Evolutionary conservation across 495 filamentous ascomycete genomes (phyloP).

Genomic region (Immersiella caudata): DNA sequence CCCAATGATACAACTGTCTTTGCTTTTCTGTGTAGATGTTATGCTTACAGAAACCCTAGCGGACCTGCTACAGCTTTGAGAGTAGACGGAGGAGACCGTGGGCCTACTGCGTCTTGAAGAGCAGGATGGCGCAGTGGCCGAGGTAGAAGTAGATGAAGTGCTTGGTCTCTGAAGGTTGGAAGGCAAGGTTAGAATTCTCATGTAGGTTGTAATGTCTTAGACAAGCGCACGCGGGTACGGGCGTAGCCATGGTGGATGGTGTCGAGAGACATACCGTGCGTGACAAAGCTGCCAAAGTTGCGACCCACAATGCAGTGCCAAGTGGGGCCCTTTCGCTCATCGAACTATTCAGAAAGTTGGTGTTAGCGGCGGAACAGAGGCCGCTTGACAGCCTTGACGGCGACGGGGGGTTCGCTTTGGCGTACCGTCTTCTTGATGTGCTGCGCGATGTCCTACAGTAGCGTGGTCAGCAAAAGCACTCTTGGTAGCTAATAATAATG

Average conservation of each 20-base stretch:
- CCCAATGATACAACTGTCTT: constrained; percentile 1
- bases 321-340: constrained; percentile 86
- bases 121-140: constrained; percentile 94
- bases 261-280: constrained; percentile 69
- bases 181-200: neutral
- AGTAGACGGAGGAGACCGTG: constrained; percentile 26
- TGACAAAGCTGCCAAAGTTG: constrained; percentile 99
- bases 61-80: constrained; percentile 16
- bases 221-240: neutral
- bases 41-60: neutral
- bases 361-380: constrained; percentile 19
- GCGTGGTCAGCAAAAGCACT: constrained; percentile 12
- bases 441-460: constrained; percentile 83
- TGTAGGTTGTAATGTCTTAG: constrained; percentile 6
- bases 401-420: neutral
- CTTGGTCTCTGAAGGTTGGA: constrained; percentile 74
- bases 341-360: constrained; percentile 62
- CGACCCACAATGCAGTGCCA: constrained; percentile 99
- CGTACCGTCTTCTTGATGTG: constrained; percentile 94
- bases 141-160: constrained; percentile 99
- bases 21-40: constrained; percentile 1
- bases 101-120: constrained; percentile 95
- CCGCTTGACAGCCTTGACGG: constrained; percentile 7
- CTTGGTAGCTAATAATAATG: neutral
- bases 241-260: neutral